Base-by-base conservation (phyloP, 2,329 filamentous ascomycete species). In the Decorospora gaudefroyi region DNA sequence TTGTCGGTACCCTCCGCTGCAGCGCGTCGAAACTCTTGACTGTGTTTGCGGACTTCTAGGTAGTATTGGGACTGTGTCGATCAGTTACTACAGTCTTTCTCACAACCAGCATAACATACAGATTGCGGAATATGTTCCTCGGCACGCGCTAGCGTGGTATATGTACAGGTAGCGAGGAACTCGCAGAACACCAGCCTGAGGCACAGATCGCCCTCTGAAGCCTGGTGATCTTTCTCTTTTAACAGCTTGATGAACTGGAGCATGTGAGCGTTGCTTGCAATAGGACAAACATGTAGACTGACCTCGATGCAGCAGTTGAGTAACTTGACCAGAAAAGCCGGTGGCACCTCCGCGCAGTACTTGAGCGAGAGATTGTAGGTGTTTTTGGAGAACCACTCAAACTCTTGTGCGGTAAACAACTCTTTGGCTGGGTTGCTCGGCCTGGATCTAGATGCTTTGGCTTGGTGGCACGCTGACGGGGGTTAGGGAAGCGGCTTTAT, bases 381-480 rank as follows among this genome's bases (percentile, higher is more conserved):
- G 51, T 88, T 92, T 51, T 85, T 85, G 25, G 85, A 86, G 64
- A 95, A 91, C 90, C 90, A 95, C 55, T 91, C 80, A 3, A 95
- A 74, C 57, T 96, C 90, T 3, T 76, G 66, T 0, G 77, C 45
- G 0, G 78, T 80, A 61, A 90, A 90, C 1, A 60, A 38, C 28
- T 67, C 56, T 16, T 65, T 57, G 0, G 77, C 45, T 1, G 77
- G 42, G 21, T 42, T 62, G 75, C 44, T 49, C 70, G 80, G 21
- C 70, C 67, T 6, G 73, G 74, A 12, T 72, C 58, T 27, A 57
- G 65, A 51, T 73, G 73, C 37, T 62, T 73, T 77, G 16, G 76
- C 72, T 28, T 74, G 72, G 2, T 70, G 67, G 12, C 77, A 76
- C 67, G 70, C 72, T 71, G 47, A 74, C 2, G 12, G 6, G 11